Conservation (phyloP, 1,139 yeast species). For the Meyerozyma smithsonii region DNA sequence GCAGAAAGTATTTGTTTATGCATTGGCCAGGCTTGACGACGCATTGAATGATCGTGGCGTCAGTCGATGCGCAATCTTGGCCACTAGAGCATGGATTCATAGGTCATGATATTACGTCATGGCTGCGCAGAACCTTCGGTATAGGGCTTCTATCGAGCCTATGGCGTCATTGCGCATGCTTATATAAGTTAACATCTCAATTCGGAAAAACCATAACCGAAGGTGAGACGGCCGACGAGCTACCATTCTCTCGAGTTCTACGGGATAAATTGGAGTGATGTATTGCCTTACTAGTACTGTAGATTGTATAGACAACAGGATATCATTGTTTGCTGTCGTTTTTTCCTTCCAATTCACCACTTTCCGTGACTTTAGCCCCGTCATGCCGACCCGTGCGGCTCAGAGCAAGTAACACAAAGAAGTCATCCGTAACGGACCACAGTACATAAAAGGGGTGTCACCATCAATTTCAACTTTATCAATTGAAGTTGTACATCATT, state of each 20-base stretch:
- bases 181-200: neutral
- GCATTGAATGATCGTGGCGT: no score
- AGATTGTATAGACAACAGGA: neutral
- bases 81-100: no score
- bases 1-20: no score
- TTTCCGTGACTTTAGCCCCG: neutral
- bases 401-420: conserved; percentile 3
- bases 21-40: no score
- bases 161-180: neutral
- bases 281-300: no score
- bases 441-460: neutral
- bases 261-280: no score
- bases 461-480: neutral
- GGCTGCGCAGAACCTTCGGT: neutral
- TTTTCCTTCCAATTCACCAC: neutral
- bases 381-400: conserved; percentile 2
- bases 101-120: conserved; percentile 1
- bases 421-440: neutral
- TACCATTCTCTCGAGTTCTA: no score
- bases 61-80: no score
- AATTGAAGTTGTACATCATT: neutral
- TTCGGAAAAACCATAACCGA: neutral
- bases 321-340: neutral
- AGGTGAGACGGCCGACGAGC: no score
- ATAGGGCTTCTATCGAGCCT: neutral